Base-by-base conservation (phyloP, 208 protist species). In the Trypanosoma brucei region DNA sequence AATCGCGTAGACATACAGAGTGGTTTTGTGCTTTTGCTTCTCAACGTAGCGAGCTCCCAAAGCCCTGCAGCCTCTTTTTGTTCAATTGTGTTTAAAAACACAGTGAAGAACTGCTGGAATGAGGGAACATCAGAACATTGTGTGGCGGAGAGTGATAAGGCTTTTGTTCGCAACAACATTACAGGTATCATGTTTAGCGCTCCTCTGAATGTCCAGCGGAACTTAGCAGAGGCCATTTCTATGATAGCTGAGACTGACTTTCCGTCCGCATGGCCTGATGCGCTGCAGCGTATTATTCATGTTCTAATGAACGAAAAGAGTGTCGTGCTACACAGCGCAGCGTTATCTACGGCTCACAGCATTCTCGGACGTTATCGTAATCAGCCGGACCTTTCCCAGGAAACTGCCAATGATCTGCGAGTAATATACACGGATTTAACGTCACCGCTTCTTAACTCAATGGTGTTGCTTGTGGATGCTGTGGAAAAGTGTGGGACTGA, bases 211-310 rank as follows among this genome's bases (percentile, higher is more conserved):
- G 59, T 97, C 8, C 92, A 96, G 68, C 70, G 78, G 54, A 95
- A 96, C 65, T 72, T 98, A n/a, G 79, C 85, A 0, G 95, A 95
- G 58, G 77, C 93, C 34, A 81, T 98, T 48, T 65, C 84, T 39
- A 70, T 96, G 36, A 97, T 98, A 55, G 83, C 88, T 7, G 61
- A 87, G 37, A 58, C 79, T 14, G 97, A 98, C 72, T 98, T 98
- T 60, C 97, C 97, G 13, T 54, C 61, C 2, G 35, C 56, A 34
- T 98, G 97, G 96, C 75, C 83, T 3, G 65, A 81, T 58, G 79
- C 97, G 3, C 65, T 98, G 39, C 54, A 74, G 2, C 55, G 91
- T 22, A 83, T 98, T 52, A 61, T 77, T 3, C 59, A 84, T 34
- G 69, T 77, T 22, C 65, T 92, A 14, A 44, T 63, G 35, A 69